Base-by-base conservation (phyloP, 1,284 basidiomycete genomes). In the Amylostereum areolatum region DNA sequence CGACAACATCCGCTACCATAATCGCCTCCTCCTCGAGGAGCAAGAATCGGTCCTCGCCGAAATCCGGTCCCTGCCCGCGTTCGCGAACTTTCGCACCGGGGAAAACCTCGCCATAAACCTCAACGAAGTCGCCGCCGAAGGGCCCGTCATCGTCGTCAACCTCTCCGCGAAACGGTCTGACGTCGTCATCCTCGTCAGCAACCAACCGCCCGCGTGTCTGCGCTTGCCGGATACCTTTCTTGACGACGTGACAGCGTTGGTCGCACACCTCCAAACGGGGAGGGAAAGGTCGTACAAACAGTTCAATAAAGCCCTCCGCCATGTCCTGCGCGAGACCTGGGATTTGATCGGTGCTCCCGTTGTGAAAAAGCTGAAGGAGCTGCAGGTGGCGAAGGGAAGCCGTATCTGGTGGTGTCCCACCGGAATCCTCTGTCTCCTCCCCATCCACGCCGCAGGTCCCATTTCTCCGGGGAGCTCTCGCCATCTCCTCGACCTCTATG, bases 321-420 rank as follows among this genome's bases (percentile, higher is more conserved):
- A 45, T 6, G 35, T 63, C 3, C 45, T 70, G 24, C 53, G 62
- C 3, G 46, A 51, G 3, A 50, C 68, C 28, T 70, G 67, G 66
- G 48, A 61, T 9, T 45, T 54, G 4, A 46, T 72, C 33, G 65
- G 64, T 10, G 46, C 40, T n/a, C 66, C 66, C 7, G 53, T 72
- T 25, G 44, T 64, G 18, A 50, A 57, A 24, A 51, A 47, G 40
- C 24, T 70, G 3, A 24, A 45, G 5, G 30, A 44, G 10, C 43
- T 59, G 6, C 42, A 35, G 9, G 35, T 51, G 2, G 45, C 50
- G 1, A 40, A 36, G 11, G 54, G 62, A 6, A 62, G 66, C 1
- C 66, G 66, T 10, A 57, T 75, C n/a, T 74, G 72, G 69, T 75
- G 72, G 71, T 73, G 69, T 47, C 68, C 68, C 1, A 68, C 66